A percentile compares a stretch with the other conserved stretches of the same genome.
Evolutionary conservation across 2,329 filamentous ascomycete genomes (phyloP).

Genomic region (Curvularia hawaiiensis): DNA sequence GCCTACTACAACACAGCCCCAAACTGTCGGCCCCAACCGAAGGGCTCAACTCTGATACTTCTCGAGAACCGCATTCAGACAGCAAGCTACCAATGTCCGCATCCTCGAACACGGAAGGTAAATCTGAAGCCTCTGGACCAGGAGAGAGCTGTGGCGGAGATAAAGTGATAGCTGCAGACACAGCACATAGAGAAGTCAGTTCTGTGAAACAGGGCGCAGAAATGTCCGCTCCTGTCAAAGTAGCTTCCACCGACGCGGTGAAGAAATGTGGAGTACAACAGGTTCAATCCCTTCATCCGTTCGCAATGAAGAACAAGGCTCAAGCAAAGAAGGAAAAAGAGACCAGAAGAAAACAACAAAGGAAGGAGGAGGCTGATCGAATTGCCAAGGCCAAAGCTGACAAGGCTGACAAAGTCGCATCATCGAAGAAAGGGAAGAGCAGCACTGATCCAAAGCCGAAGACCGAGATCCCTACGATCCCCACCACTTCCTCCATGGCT

Average conservation of each 20-base stretch:
- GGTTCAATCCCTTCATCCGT: slow-evolving; percentile 38
- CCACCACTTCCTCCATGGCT: not conserved
- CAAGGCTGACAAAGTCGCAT: slow-evolving; percentile 12
- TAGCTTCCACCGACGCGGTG: slow-evolving; percentile 1
- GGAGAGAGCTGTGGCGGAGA: not conserved
- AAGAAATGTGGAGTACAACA: slow-evolving; percentile 35
- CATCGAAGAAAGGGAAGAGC: slow-evolving; percentile 7
- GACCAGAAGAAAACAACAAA: slow-evolving; percentile 46
- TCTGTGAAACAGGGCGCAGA: not conserved
- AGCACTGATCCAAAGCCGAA: slow-evolving; percentile 2
- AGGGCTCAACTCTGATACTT: not conserved
- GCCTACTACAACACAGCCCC: not conserved
- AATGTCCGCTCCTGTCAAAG: not conserved
- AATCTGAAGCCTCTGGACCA: not conserved
- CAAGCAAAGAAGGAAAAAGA: slow-evolving; percentile 42
- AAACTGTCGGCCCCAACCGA: not conserved
- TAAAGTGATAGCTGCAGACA: not conserved
- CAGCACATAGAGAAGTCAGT: not conserved
- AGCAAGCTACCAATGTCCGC: not conserved
- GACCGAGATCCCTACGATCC: not conserved
- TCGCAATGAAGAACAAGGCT: slow-evolving; percentile 34
- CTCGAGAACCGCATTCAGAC: not conserved
- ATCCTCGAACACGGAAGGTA: not conserved
- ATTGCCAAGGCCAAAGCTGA: slow-evolving; percentile 15
- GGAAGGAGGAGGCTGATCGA: slow-evolving; percentile 26